These are phyloP conservation scores for Yamadazyma olivae DNA, from an alignment of 805 yeast genomes.

Conservation along the genomic window DNA sequence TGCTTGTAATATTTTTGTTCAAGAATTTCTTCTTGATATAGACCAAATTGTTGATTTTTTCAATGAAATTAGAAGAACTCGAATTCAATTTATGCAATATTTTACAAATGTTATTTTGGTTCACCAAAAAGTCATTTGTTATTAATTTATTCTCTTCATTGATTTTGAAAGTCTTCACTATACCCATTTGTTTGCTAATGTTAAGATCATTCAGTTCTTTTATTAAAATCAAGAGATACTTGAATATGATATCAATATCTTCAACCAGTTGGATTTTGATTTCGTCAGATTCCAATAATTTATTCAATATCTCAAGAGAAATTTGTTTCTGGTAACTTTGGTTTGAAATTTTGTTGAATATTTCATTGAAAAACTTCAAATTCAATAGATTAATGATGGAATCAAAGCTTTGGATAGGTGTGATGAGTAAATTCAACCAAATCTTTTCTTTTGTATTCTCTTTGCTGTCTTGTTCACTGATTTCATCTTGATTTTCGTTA, in stretches of 20 bases:
- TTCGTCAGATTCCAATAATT: slow-evolving; percentile 39
- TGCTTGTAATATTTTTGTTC: slow-evolving; percentile 51
- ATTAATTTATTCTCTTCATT: slow-evolving; percentile 22
- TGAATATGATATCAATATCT: slow-evolving; percentile 59
- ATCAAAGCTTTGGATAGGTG: slow-evolving; percentile 46
- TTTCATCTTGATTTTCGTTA: slow-evolving; percentile 6
- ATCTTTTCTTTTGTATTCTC: slow-evolving; percentile 22
- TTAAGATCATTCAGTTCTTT: slow-evolving; percentile 27
- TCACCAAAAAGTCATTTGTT: slow-evolving; percentile 36
- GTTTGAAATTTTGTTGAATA: slow-evolving; percentile 52
- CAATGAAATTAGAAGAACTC: slow-evolving; percentile 32
- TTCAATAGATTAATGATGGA: slow-evolving; percentile 40
- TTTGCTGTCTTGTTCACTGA: neutral
- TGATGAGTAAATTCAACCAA: slow-evolving; percentile 45
- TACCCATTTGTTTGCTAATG: slow-evolving; percentile 40
- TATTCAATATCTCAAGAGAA: slow-evolving; percentile 59
- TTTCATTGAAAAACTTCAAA: slow-evolving; percentile 48
- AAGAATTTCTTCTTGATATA: slow-evolving; percentile 44
- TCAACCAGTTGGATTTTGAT: slow-evolving; percentile 35
- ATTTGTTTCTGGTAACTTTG: slow-evolving; percentile 51
- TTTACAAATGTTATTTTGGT: slow-evolving; percentile 66
- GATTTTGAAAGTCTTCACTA: slow-evolving; percentile 29
- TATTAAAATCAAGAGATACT: slow-evolving; percentile 55
- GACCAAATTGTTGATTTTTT: slow-evolving; percentile 29
- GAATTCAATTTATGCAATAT: slow-evolving; percentile 60